Base-by-base conservation (phyloP, 2,329 filamentous ascomycete species). In the Allantophomopsis cytisporea region DNA sequence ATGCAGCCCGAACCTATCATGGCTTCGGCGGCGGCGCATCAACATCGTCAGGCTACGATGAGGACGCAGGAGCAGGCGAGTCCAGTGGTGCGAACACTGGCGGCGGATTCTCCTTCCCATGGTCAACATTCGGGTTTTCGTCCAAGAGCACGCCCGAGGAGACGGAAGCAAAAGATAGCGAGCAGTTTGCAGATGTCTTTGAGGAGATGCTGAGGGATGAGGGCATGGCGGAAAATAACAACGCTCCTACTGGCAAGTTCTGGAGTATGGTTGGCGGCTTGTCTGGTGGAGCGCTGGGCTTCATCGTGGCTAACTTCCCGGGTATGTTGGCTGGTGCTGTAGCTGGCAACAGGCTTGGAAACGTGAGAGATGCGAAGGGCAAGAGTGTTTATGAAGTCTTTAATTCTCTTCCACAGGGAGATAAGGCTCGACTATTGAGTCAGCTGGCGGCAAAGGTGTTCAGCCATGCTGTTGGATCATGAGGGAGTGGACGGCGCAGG, bases 381-480 rank as follows among this genome's bases (percentile, higher is more conserved):
- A 96, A 95, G 77, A 94, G 85, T 55, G 91, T 98, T 5, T 96
- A 93, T 60, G 69, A 78, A 20, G 91, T 95, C 13, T 96, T 89
- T 58, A 77, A 73, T 63, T 68, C 94, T 51, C 65, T 98, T 54
- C 87, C 87, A 38, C 82, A 86, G 59, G 70, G 69, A 38, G 88
- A 94, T 54, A 82, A 85, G 54, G 78, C 86, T 40, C 78, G 77
- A 58, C 60, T 98, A 52, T 66, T 96, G 44, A 82, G 79, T 55
- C 83, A 93, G 60, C 61, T 96, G 54, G 89, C 89, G 1, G 77
- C 79, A 21, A 89, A 84, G 60, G 81, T 95, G 1, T 88, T 95
- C 55, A 83, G 81, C 46, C 81, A 86, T 57, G 81, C 80, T 15
- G 80, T 84, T 30, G 76, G 78, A 7, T 32, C 39, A 17, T 40